Evolutionary conservation across 2,329 filamentous ascomycete species (phyloP).

Genomic region (Aspergillus ibericus): DNA sequence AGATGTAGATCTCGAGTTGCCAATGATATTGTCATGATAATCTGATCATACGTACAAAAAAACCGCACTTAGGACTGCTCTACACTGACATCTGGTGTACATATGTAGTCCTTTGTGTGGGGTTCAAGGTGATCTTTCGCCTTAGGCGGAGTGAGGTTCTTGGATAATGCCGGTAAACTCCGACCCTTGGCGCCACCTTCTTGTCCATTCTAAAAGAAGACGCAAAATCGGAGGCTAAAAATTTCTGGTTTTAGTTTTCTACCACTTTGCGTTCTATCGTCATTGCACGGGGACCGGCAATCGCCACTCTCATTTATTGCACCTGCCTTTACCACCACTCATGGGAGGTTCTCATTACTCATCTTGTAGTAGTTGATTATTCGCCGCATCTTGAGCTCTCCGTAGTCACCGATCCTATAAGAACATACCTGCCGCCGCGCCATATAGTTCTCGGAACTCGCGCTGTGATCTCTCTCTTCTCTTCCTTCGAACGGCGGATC

Average conservation of each 20-base stretch:
- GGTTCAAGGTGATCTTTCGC: not conserved
- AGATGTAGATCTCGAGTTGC: not conserved
- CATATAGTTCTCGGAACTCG: not conserved
- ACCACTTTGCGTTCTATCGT: not conserved
- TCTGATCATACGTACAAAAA: no score
- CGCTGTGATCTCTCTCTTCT: not conserved
- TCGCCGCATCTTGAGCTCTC: not conserved
- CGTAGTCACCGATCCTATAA: not conserved
- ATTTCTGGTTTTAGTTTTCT: slow-evolving; percentile 16
- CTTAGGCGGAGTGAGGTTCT: not conserved
- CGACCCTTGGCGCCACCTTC: slow-evolving; percentile 19
- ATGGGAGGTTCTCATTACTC: slow-evolving; percentile 4
- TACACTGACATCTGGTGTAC: not conserved
- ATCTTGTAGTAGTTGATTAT: slow-evolving; percentile 10
- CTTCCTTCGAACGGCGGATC: not conserved
- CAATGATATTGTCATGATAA: not conserved
- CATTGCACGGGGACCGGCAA: slow-evolving; percentile 8
- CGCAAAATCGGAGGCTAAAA: slow-evolving; percentile 12
- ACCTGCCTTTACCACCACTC: slow-evolving; percentile 5
- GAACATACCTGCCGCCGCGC: not conserved
- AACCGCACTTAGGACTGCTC: no score
- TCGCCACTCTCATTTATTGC: slow-evolving; percentile 18
- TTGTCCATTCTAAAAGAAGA: not conserved
- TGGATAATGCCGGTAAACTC: slow-evolving; percentile 24
- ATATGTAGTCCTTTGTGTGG: not conserved